A percentile compares a stretch with the other conserved stretches of the same genome.
Conservation (phyloP, 164 flowering plant species). For the Piper betle region DNA sequence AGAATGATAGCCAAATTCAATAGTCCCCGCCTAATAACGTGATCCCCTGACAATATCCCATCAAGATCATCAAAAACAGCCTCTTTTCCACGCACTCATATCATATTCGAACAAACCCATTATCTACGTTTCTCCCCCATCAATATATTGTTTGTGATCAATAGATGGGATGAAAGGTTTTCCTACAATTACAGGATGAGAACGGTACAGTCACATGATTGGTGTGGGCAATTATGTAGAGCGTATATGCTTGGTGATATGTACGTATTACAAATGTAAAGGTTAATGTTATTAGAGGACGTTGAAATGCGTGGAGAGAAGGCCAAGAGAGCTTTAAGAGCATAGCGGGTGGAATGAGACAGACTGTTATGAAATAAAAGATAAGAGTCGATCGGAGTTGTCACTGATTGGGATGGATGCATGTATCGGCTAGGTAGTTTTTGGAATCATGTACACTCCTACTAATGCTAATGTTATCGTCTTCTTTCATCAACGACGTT, state of each 20-base stretch:
- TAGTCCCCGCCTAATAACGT: background rate
- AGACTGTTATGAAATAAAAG: background rate
- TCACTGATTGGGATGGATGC: background rate
- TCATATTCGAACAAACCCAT: too few relatives aligned
- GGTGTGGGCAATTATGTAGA: too few relatives aligned
- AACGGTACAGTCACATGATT: too few relatives aligned
- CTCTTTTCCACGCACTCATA: background rate
- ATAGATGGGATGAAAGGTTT: too few relatives aligned
- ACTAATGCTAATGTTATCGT: too few relatives aligned
- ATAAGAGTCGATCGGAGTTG: background rate
- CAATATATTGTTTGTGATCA: too few relatives aligned
- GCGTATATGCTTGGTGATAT: too few relatives aligned
- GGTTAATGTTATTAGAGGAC: too few relatives aligned
- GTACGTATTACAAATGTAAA: too few relatives aligned
- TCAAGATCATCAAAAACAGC: background rate
- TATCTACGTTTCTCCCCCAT: too few relatives aligned
- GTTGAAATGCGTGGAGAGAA: background rate
- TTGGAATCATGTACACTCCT: background rate
- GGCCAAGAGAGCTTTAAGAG: background rate
- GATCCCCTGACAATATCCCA: background rate
- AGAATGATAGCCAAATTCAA: background rate
- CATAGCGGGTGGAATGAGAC: background rate
- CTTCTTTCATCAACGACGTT: background rate
- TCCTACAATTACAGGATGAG: too few relatives aligned
- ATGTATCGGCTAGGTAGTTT: background rate